phyloP scores from a whole-genome alignment of 352 stramenopile genomes.

The Globisporangium barbulae region DNA sequence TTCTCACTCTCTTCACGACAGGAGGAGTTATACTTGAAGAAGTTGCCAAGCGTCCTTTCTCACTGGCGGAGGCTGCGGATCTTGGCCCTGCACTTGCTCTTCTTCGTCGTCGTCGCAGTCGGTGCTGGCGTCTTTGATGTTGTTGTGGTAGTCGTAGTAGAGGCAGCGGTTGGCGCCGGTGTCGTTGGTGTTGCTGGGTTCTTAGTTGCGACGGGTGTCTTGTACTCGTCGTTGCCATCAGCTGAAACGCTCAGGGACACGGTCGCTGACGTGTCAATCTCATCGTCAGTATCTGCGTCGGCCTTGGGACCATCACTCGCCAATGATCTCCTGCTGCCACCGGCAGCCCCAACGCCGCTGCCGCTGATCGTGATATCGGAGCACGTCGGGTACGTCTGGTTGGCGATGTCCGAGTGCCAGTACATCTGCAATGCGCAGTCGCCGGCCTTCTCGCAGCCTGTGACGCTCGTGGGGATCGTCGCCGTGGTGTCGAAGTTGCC shows the following conservation, averaged over 20 bases:
- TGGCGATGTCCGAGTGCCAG: conserved; percentile 56
- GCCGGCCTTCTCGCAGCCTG: conserved; percentile 34
- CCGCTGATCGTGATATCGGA: conserved; percentile 10
- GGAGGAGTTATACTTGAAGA: not conserved
- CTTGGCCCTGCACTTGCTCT: conserved; percentile 11
- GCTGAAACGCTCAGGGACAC: not conserved
- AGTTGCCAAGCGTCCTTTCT: not conserved
- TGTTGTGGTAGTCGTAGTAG: not conserved
- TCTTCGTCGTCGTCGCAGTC: conserved; percentile 9
- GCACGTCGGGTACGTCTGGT: conserved; percentile 61
- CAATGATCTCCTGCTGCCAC: not conserved
- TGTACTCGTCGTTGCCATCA: not conserved
- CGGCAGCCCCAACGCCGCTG: not conserved
- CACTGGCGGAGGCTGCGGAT: not conserved
- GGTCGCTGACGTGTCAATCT: not conserved
- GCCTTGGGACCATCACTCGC: not conserved
- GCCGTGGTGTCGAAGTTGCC: conserved; percentile 24
- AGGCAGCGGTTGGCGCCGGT: not conserved
- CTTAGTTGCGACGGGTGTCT: not conserved
- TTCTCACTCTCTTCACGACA: not conserved
- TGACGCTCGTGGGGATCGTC: conserved; percentile 43
- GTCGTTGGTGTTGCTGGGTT: not conserved
- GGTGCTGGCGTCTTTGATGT: not conserved
- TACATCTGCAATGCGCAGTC: conserved; percentile 59
- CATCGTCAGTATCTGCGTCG: not conserved